Base-by-base conservation (phyloP, 768 basidiomycete genomes). In the Pleurotus sapidus region DNA sequence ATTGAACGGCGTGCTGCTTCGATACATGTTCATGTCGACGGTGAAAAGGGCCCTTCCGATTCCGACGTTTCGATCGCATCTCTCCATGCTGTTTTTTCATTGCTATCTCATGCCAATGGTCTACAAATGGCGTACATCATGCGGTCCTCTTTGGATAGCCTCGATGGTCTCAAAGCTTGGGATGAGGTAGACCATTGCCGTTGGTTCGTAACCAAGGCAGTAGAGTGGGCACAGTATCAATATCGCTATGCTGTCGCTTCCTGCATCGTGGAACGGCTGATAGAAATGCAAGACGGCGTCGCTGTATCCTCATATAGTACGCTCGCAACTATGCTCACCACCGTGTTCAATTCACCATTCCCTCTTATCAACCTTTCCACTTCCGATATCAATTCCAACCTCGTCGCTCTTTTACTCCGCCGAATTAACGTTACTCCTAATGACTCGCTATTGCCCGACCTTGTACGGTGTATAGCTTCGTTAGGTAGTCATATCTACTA, bases 401-500 rank as follows among this genome's bases (percentile, higher is more conserved):
- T 98, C 24, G 77, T 91, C 54, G 81, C 82, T 0, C 70, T 95
- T 42, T 77, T 95, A 57, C 73, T 94, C 39, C 89, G 91, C 42
- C 79, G 90, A 46, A 77, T 86, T 24, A 75, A 83, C 1, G 73
- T 86, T 30, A 79, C 87, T 57, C 74, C 81, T 1, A 72, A 82
- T 9, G 93, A 95, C 63, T 59, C 77, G 5, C 75, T 93, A 8
- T 73, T 98, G 9, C 79, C 84, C 0, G 70, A 80, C 6, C 68
- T 95, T 51, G 88, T 95, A 6, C 78, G 85, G 55, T 89, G 89
- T 65, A 88, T 95, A 43, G 78, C 89, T 2, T 91, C 94, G 0
- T 77, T 98, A 9, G 93, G 93, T 37, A 86, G 89, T 9, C 94
- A 96, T 65, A 86, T 96, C 55, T 95, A 97, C 74, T 98, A 98